A percentile compares a stretch with the other conserved stretches of the same genome.
phyloP scores from a whole-genome alignment of 2,329 filamentous ascomycete genomes.

The Pyrenochaeta sp. region DNA sequence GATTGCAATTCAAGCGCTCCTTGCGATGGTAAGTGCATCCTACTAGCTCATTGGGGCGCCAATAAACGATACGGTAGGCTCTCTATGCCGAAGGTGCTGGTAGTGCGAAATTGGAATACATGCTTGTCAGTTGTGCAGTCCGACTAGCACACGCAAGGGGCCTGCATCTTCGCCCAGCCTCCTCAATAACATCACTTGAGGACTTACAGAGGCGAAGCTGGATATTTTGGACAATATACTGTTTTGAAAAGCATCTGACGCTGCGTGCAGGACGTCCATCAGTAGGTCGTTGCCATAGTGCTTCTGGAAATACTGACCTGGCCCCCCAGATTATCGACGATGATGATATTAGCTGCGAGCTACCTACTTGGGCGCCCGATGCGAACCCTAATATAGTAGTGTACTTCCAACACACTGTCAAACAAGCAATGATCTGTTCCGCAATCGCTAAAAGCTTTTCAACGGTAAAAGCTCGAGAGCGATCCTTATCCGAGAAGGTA shows the following conservation, averaged over 20 bases:
- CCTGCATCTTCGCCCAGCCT: not conserved
- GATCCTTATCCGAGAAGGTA: not conserved
- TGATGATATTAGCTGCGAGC: not conserved
- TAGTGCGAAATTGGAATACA: not conserved
- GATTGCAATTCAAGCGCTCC: not conserved
- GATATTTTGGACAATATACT: slow-evolving; percentile 4
- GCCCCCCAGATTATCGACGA: not conserved
- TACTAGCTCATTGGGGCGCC: too few species aligned
- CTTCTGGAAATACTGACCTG: too few species aligned
- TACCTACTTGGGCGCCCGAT: not conserved
- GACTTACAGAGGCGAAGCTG: slow-evolving; percentile 1
- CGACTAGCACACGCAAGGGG: not conserved
- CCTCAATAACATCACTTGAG: not conserved
- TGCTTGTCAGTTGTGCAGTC: not conserved
- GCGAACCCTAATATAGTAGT: not conserved
- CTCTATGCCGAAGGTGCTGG: not conserved
- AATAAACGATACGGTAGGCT: not conserved
- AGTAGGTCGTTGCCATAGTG: too few species aligned
- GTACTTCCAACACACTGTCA: not conserved
- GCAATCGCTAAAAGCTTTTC: not conserved
- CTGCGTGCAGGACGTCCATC: slow-evolving; percentile 1
- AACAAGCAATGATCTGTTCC: not conserved
- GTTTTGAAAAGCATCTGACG: slow-evolving; percentile 2
- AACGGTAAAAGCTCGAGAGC: not conserved
- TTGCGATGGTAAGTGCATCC: not conserved